Evolutionary conservation across 306 rosid genomes (phyloP).

Genomic region (Myrica gale): DNA sequence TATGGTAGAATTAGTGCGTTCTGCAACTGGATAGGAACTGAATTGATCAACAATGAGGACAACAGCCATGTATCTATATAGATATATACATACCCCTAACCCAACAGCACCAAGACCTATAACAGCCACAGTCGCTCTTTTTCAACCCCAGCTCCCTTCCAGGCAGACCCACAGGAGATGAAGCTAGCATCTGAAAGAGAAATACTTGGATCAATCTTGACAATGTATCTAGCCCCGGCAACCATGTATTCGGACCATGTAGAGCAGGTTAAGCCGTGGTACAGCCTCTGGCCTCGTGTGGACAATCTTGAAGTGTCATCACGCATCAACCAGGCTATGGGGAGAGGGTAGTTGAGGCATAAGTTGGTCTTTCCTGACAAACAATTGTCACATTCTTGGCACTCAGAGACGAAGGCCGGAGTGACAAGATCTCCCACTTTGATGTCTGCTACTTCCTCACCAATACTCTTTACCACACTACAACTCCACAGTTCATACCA

Average conservation of each 20-base stretch:
- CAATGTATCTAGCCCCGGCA: conserved; percentile 15
- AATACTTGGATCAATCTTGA: conserved; percentile 22
- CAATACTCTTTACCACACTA: conserved; percentile 35
- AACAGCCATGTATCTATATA: no score
- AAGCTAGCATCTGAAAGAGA: conserved; percentile 31
- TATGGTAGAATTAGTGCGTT: no score
- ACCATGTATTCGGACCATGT: conserved; percentile 44
- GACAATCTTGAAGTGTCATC: conserved; percentile 31
- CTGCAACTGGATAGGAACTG: no score
- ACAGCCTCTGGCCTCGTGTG: conserved; percentile 17
- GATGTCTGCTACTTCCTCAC: conserved; percentile 19
- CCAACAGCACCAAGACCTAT: conserved; percentile 46
- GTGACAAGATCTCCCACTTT: conserved; percentile 36
- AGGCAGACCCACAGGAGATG: conserved; percentile 41
- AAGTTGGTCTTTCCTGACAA: conserved; percentile 20
- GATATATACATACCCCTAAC: conserved; percentile 25
- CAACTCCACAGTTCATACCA: not conserved
- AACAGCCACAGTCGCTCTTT: conserved; percentile 33
- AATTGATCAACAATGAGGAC: no score
- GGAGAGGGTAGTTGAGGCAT: conserved; percentile 25
- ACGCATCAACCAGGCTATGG: conserved; percentile 3
- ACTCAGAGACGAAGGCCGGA: conserved; percentile 30
- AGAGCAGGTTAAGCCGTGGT: conserved; percentile 30
- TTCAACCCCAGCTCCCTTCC: conserved; percentile 33
- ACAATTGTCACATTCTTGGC: conserved; percentile 35